These are phyloP conservation scores for Deinandra increscens DNA, from an alignment of 129 eudicot species.

Conservation along the genomic window DNA sequence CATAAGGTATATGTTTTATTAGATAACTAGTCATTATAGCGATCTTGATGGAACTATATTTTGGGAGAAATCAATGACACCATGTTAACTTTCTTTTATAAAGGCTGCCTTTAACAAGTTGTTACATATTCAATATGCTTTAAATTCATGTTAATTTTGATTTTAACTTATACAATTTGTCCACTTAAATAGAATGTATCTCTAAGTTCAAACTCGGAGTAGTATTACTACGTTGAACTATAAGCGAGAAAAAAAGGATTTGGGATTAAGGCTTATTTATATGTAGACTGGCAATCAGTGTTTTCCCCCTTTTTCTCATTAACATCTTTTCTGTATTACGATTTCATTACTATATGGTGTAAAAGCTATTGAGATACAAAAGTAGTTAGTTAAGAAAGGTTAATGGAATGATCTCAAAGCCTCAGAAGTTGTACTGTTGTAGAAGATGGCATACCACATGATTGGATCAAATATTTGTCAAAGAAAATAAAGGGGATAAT, in stretches of 20 bases:
- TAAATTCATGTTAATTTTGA: neutral
- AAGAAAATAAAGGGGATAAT: neutral
- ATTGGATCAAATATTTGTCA: neutral
- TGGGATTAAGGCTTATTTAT: neutral
- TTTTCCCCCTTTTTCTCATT: too few species aligned
- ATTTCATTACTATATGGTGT: too few species aligned
- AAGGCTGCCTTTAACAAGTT: neutral
- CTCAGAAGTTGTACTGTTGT: constrained; percentile 8
- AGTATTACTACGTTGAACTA: constrained; percentile 1
- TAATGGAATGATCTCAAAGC: neutral
- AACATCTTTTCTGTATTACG: neutral
- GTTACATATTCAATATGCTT: neutral
- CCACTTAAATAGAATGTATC: neutral
- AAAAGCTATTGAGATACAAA: constrained; percentile 6
- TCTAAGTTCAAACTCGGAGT: neutral
- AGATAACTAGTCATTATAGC: neutral
- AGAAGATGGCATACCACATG: neutral
- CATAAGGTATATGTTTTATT: too few species aligned
- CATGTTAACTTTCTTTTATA: neutral
- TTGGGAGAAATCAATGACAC: neutral
- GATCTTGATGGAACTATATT: neutral
- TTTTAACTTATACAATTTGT: neutral
- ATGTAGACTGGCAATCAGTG: constrained; percentile 4
- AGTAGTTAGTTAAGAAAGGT: neutral
- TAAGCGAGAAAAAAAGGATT: neutral